Percentiles rank a stretch among this genome's conserved stretches.
These are phyloP conservation scores for Benincasa hispida DNA, from an alignment of 306 rosid species.

Conservation along the genomic window DNA sequence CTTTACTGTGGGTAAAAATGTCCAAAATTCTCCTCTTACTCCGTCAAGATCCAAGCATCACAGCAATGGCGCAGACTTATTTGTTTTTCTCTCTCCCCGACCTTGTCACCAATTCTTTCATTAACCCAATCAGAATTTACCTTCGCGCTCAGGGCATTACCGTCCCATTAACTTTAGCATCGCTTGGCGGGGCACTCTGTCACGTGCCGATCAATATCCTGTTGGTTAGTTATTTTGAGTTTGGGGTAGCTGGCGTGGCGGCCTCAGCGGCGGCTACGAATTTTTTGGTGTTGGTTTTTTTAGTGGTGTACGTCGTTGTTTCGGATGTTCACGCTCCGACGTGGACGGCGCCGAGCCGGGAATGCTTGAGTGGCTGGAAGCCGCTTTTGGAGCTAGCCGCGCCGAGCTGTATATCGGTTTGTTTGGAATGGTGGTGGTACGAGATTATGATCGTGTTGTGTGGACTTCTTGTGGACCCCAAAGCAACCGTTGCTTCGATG, in stretches of 20 bases:
- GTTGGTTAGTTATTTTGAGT: conserved; percentile 13
- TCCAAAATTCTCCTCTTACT: conserved; percentile 30
- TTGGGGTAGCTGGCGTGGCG: conserved; percentile 58
- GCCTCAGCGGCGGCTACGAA: conserved; percentile 61
- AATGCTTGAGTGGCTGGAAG: conserved; percentile 55
- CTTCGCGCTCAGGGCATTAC: conserved; percentile 83
- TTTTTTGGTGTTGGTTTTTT: conserved; percentile 20
- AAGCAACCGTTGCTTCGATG: conserved; percentile 81
- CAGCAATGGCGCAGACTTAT: conserved; percentile 44
- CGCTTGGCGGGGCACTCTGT: conserved; percentile 45
- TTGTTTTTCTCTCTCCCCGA: conserved; percentile 58
- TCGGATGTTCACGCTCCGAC: conserved; percentile 37
- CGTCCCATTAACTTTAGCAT: conserved; percentile 54
- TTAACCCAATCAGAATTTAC: conserved; percentile 80
- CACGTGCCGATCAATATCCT: conserved; percentile 43
- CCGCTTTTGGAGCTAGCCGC: conserved; percentile 59
- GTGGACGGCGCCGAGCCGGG: conserved; percentile 52
- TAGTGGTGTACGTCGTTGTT: conserved; percentile 25
- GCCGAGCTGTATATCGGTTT: conserved; percentile 85
- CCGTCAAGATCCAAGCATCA: conserved; percentile 38
- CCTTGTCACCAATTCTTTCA: conserved; percentile 63
- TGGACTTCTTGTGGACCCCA: conserved; percentile 68
- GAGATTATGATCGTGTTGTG: conserved; percentile 91
- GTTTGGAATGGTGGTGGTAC: conserved; percentile 99
- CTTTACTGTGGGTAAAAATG: conserved; percentile 58